Base-by-base conservation (phyloP, 2,329 filamentous ascomycete genomes). In the Aureobasidium sp. region DNA sequence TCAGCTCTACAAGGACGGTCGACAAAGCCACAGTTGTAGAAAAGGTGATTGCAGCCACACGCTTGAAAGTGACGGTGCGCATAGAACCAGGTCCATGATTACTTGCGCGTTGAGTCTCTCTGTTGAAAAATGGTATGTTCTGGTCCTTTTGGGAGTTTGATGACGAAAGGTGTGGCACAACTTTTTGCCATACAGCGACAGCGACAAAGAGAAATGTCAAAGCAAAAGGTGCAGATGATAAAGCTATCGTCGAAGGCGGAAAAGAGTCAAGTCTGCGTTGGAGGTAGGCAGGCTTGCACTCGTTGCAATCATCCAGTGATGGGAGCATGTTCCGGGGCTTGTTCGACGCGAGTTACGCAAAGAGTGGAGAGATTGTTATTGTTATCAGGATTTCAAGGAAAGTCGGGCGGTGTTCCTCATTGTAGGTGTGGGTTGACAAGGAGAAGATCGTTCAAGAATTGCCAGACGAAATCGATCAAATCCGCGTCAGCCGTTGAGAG, bases 1-100 rank as follows among this genome's bases (percentile, higher is more conserved):
- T 89, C 67, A 96, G 77, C 74, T 92, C 87, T 2, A 86, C 90
- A 49, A 96, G 79, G 1, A 93, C 89, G 41, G 87, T 83, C 6
- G 90, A 88, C 9, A 95, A 80, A 1, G 85, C 90, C 39, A 94
- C 84, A 11, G 89, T 95, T 0, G 85, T 82, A 7, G 89, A 86
- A 73, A 95, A 95, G 1, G 88, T 85, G 62, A 82, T 75, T 14
- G 67, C 67, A 8, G 70, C 78, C 11, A 82, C 64, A n/a, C 70
- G 71, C 48, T 74, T 73, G 39, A 73, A 70, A 60, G 70, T 69
- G 37, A 68, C 65, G 59, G 62, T 65, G 47, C 55, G 64, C 31
- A 68, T 45, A 61, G 61, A 42, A 61, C 66, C 22, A 57, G 61
- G 34, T 64, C 62, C 66, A 67, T 67, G 63, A 22, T 62, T n/a